phyloP scores from a whole-genome alignment of 164 flowering plant species.

The Taxillus chinensis region DNA sequence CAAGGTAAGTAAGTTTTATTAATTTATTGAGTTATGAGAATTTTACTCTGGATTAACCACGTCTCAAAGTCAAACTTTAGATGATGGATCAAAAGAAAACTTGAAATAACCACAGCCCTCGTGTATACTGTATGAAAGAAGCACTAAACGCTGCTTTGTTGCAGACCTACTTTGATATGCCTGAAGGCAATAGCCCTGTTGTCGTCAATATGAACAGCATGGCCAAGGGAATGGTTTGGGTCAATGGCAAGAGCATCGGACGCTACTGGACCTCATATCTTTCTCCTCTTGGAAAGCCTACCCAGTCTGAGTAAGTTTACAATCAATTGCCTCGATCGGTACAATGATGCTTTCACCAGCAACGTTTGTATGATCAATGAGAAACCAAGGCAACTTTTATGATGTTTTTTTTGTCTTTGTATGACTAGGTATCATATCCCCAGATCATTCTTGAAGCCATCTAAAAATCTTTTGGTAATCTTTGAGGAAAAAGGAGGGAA shows the following conservation, averaged over 20 bases:
- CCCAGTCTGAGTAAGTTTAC: constrained; percentile 61
- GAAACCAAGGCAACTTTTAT: background rate
- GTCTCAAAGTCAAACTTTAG: too few relatives aligned
- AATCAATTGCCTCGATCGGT: too few relatives aligned
- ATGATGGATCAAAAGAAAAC: too few relatives aligned
- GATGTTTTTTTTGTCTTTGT: too few relatives aligned
- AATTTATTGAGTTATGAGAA: background rate
- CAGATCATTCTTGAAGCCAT: constrained; percentile 64
- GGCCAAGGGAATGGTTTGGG: constrained; percentile 77
- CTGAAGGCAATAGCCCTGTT: constrained; percentile 60
- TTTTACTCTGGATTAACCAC: background rate
- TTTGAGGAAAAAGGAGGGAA: constrained; percentile 64
- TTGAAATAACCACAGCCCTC: too few relatives aligned
- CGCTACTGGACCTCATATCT: constrained; percentile 66
- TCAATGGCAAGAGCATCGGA: constrained; percentile 75
- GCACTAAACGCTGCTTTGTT: background rate
- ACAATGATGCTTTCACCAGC: background rate
- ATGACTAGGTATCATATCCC: constrained; percentile 68
- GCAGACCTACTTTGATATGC: constrained; percentile 68
- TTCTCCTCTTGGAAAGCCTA: constrained; percentile 48
- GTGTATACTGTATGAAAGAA: background rate
- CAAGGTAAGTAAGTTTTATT: constrained; percentile 39
- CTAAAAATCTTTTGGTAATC: constrained; percentile 56
- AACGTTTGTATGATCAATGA: background rate
- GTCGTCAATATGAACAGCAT: constrained; percentile 45